Percentiles rank a stretch among this genome's conserved stretches.
Evolutionary conservation across 768 basidiomycete species (phyloP).

Genomic region (Leucocoprinus sp.): DNA sequence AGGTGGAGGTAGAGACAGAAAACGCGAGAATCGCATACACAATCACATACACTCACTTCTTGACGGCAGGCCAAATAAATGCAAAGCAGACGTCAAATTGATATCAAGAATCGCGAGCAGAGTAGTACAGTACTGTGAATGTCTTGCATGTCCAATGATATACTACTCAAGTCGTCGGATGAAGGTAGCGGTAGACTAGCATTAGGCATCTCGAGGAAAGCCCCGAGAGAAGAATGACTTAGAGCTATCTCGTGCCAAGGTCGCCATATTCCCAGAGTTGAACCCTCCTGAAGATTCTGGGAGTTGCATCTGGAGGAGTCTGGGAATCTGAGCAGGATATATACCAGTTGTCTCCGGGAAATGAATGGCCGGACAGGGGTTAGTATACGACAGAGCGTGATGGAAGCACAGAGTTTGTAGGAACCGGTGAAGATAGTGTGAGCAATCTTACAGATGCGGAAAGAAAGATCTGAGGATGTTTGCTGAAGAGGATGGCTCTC

Average conservation of each 20-base stretch:
- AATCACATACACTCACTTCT: too few species aligned
- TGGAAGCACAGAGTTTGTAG: constrained; percentile 21
- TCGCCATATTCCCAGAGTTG: constrained; percentile 32
- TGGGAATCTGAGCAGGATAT: constrained; percentile 2
- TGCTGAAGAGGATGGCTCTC: constrained; percentile 27
- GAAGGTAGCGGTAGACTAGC: constrained; percentile 20
- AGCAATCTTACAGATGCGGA: constrained; percentile 36
- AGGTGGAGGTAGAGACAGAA: too few species aligned
- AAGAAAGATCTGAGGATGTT: constrained; percentile 32
- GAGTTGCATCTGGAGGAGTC: constrained; percentile 2
- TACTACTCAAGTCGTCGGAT: constrained; percentile 12
- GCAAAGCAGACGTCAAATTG: constrained; percentile 3
- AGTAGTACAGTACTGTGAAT: constrained; percentile 19
- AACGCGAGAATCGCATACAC: constrained; percentile 1
- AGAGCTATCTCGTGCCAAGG: constrained; percentile 39
- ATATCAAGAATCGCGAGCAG: constrained; percentile 23
- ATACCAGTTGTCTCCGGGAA: constrained; percentile 7
- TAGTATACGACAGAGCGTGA: constrained; percentile 34
- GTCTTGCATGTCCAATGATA: constrained; percentile 15
- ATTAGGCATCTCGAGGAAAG: constrained; percentile 15
- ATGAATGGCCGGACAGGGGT: constrained; percentile 5
- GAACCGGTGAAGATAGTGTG: constrained; percentile 22
- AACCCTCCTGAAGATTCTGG: neutral
- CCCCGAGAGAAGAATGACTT: neutral
- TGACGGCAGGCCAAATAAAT: constrained; percentile 1